Evolutionary conservation across 2,329 filamentous ascomycete genomes (phyloP), one percentile per base, ranked within the genome.

Genomic region (Akanthomyces uredinophilus): DNA sequence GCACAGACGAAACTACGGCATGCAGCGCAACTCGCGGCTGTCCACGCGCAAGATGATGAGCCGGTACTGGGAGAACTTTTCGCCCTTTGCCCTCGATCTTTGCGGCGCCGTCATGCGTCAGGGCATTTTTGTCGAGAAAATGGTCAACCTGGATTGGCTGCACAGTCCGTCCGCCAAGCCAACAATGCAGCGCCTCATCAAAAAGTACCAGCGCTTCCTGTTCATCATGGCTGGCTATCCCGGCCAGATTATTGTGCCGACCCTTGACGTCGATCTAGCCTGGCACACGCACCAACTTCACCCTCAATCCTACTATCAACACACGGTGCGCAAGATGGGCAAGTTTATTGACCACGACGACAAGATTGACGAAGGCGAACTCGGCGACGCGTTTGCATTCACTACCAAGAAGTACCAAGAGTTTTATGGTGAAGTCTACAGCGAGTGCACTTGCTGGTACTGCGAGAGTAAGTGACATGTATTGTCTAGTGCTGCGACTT

Each of bases 201-300:
- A 69, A 2, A 92, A 90, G 70, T 91, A 91, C 68, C 53, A 74
- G 3, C 81, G 87, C 4, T 92, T 91, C 73, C 75, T 89, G 18
- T 24, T 41, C 16, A 41, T 59, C 46, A 59, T 59, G 56, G 56
- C 22, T 5, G 22, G 32, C 44, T 29, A 43, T 11, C 78, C 79
- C 0, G 66, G 64, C 0, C 71, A 80, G 4, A 75, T 83, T 16
- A 83, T 79, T 0, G 89, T 92, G 0, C 89, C 89, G 0, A 92
- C 89, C 0, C 78, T 92, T 0, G 90, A 92, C 65, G 80, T 92
- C 5, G 89, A 92, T 69, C 77, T 92, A 0, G 88, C 84, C 0
- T 92, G 89, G 89, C 91, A 96, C 70, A 94, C 90, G 0, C 90
- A 94, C 68, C 89, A 94, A 70, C 83, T 94, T 3, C 83, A 77